phyloP scores from a whole-genome alignment of 2,329 filamentous ascomycete species.

The Sclerotinia subarctica region DNA sequence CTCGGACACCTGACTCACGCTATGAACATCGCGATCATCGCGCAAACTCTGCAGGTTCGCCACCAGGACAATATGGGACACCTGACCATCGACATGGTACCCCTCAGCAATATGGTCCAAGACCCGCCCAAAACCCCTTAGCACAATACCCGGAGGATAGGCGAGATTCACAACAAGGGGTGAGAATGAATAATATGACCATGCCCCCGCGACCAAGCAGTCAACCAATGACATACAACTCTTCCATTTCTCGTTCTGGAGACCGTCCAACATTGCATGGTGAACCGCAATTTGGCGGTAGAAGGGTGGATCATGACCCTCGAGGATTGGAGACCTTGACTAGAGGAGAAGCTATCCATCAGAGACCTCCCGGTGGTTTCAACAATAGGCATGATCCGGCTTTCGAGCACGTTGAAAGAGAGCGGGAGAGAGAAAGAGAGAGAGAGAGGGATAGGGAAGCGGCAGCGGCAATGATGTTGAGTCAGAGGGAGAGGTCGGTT shows the following conservation, averaged over 20 bases:
- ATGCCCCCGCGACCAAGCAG: slow-evolving; percentile 38
- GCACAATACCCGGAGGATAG: slow-evolving; percentile 46
- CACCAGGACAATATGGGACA: slow-evolving; percentile 47
- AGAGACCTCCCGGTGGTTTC: slow-evolving; percentile 28
- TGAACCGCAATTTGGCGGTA: slow-evolving; percentile 27
- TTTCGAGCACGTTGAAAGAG: slow-evolving; percentile 55
- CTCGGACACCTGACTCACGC: slow-evolving; percentile 69
- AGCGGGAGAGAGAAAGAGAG: slow-evolving; percentile 32
- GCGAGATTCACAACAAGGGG: slow-evolving; percentile 38
- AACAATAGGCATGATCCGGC: slow-evolving; percentile 39
- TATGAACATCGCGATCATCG: slow-evolving; percentile 47
- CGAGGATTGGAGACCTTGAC: slow-evolving; percentile 38
- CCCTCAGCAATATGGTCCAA: slow-evolving; percentile 53
- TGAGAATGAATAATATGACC: slow-evolving; percentile 34
- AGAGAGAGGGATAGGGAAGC: slow-evolving; percentile 35
- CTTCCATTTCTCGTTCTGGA: slow-evolving; percentile 44
- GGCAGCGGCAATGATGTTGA: not conserved
- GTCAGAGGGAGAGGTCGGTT: slow-evolving; percentile 4
- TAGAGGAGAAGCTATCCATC: slow-evolving; percentile 39
- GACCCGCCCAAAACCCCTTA: slow-evolving; percentile 37
- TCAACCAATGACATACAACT: slow-evolving; percentile 37
- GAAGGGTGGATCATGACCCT: slow-evolving; percentile 27
- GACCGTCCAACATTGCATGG: slow-evolving; percentile 39
- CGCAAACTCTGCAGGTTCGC: slow-evolving; percentile 40
- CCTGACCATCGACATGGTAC: slow-evolving; percentile 58